Conservation (phyloP, 2,329 filamentous ascomycete species). For the Fusarium nisikadoi region DNA sequence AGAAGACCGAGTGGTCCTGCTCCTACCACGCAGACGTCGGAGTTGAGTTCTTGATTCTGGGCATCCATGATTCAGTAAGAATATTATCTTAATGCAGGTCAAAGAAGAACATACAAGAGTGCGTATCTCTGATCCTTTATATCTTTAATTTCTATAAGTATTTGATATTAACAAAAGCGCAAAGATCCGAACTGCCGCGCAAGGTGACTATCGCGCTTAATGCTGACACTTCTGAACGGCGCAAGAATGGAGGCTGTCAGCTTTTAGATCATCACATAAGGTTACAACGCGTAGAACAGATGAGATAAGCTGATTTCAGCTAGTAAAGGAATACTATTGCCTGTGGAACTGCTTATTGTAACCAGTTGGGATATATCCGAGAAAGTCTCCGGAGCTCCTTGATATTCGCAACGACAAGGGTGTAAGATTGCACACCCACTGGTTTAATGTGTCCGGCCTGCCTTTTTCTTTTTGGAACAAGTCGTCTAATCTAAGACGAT, state of each 20-base stretch:
- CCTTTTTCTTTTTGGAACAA: not conserved
- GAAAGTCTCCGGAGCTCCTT: conserved; percentile 19
- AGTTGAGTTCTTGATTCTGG: conserved; percentile 27
- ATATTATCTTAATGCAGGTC: not conserved
- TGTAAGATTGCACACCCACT: not conserved
- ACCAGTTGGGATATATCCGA: conserved; percentile 15
- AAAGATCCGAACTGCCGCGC: not conserved
- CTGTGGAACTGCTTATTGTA: not conserved
- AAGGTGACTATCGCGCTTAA: not conserved
- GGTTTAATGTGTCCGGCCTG: conserved; percentile 7
- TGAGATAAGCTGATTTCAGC: not conserved
- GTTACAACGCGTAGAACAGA: not conserved
- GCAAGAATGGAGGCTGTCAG: conserved; percentile 2
- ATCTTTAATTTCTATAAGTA: not conserved
- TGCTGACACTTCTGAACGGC: not conserved
- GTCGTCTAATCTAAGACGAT: no score
- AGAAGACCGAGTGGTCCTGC: conserved; percentile 51
- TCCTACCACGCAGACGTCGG: conserved; percentile 45
- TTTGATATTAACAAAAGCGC: not conserved
- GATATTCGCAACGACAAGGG: not conserved
- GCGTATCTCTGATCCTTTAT: conserved; percentile 4
- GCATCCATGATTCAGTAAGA: conserved; percentile 22
- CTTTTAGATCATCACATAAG: conserved; percentile 2
- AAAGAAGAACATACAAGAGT: not conserved
- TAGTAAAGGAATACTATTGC: not conserved